Percentiles rank a stretch among this genome's conserved stretches.
Evolutionary conservation across 495 filamentous ascomycete genomes (phyloP).

Genomic region (Echria macrotheca): DNA sequence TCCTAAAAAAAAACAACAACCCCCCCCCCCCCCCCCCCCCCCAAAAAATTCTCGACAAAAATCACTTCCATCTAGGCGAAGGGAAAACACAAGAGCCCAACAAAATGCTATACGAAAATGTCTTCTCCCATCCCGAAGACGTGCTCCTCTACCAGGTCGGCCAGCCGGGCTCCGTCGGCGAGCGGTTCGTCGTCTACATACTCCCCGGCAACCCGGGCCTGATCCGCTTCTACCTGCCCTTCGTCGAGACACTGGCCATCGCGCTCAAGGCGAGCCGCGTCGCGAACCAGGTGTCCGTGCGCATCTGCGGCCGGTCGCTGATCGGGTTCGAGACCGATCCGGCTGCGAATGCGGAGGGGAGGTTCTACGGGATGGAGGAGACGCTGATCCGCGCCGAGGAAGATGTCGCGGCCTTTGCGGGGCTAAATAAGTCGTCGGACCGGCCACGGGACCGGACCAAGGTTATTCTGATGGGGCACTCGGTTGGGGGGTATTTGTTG

Average conservation of each 20-base stretch:
- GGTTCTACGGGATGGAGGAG: neutral
- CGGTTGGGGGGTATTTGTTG: neutral
- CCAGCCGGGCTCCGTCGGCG: too few relatives aligned
- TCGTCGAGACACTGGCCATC: neutral
- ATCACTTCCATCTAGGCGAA: too few relatives aligned
- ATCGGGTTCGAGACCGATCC: neutral
- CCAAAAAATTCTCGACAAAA: too few relatives aligned
- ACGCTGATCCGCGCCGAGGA: neutral
- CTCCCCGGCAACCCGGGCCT: neutral
- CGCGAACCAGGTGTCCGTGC: too few relatives aligned
- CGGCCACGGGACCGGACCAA: too few relatives aligned
- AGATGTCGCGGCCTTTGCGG: neutral
- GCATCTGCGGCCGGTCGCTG: neutral
- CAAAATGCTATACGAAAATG: too few relatives aligned
- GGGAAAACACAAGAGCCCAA: too few relatives aligned
- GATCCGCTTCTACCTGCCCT: neutral
- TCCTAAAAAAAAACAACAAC: too few relatives aligned
- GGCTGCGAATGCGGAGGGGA: neutral
- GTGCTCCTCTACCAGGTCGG: too few relatives aligned
- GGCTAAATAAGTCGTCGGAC: too few relatives aligned
- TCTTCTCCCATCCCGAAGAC: too few relatives aligned
- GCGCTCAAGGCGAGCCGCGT: neutral
- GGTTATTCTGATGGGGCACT: neutral
- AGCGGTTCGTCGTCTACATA: neutral
- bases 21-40: too few relatives aligned